Percentiles rank a stretch among this genome's conserved stretches.
Evolutionary conservation across 371 early-diverging fungal genomes (phyloP).

Genomic region (Mucor plumbeus): DNA sequence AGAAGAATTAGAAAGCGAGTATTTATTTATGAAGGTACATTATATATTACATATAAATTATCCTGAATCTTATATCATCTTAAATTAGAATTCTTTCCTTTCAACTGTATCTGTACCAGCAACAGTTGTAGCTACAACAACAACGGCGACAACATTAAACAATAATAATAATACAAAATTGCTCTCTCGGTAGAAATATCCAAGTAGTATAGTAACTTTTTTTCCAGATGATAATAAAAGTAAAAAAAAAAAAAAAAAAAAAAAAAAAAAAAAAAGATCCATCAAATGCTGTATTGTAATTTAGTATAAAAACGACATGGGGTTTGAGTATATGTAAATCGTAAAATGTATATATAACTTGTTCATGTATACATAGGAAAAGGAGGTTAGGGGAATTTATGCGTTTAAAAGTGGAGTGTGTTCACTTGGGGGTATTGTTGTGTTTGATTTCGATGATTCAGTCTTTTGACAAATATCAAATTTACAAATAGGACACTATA

Average conservation of each 20-base stretch:
- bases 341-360: no score
- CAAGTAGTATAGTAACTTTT: not conserved
- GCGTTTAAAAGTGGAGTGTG: constrained; percentile 47
- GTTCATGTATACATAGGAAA: not conserved
- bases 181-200: not conserved
- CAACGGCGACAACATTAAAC: constrained; percentile 1
- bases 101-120: constrained; percentile 3
- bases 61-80: not conserved
- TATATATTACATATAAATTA: not conserved
- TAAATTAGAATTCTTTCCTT: not conserved
- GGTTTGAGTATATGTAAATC: no score
- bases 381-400: constrained; percentile 16
- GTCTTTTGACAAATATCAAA: constrained; percentile 51
- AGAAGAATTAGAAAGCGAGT: constrained; percentile 30
- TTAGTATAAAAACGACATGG: no score
- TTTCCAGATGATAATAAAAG: not conserved
- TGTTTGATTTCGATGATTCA: constrained; percentile 24
- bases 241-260: not conserved
- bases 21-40: constrained; percentile 23
- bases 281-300: no score
- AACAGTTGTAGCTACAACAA: not conserved
- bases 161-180: constrained; percentile 4
- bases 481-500: constrained; percentile 53
- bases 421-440: constrained; percentile 34
- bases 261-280: not conserved